Percentiles rank a stretch among this genome's conserved stretches.
These are phyloP conservation scores for Diaporthe ampelina DNA, from an alignment of 2,329 filamentous ascomycete genomes.

Conservation along the genomic window DNA sequence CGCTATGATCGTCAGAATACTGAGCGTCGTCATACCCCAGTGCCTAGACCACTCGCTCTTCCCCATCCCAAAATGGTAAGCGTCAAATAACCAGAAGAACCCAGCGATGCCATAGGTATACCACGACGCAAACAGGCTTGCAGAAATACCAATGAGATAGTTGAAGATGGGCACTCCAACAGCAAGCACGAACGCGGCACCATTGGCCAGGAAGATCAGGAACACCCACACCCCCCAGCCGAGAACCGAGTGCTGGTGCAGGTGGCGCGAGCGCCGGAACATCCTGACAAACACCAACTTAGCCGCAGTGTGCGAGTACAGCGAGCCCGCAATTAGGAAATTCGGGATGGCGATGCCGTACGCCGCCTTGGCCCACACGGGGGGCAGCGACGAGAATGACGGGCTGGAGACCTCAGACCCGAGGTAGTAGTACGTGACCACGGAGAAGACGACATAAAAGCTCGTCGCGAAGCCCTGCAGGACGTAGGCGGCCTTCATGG, in stretches of 20 bases:
- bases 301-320: slow-evolving; percentile 65
- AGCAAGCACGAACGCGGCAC: slow-evolving; percentile 57
- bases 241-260: slow-evolving; percentile 60
- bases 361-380: slow-evolving; percentile 62
- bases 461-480: slow-evolving; percentile 64
- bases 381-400: slow-evolving; percentile 60
- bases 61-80: slow-evolving; percentile 58
- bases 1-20: slow-evolving; percentile 57
- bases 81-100: slow-evolving; percentile 66
- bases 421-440: slow-evolving; percentile 65
- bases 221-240: slow-evolving; percentile 63
- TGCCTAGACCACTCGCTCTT: slow-evolving; percentile 53
- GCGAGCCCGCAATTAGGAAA: slow-evolving; percentile 62
- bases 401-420: slow-evolving; percentile 61
- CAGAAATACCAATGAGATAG: slow-evolving; percentile 65
- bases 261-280: slow-evolving; percentile 60
- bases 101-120: slow-evolving; percentile 67
- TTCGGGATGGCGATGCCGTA: slow-evolving; percentile 66
- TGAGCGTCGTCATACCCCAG: slow-evolving; percentile 55
- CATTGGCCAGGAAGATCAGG: slow-evolving; percentile 61
- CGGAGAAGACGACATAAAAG: slow-evolving; percentile 65
- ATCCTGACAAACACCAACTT: slow-evolving; percentile 66
- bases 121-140: slow-evolving; percentile 66
- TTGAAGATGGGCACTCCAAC: slow-evolving; percentile 68
- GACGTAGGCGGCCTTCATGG: slow-evolving; percentile 64